Base-by-base conservation (phyloP, 495 filamentous ascomycete species). In the Penicillium flavigenum region DNA sequence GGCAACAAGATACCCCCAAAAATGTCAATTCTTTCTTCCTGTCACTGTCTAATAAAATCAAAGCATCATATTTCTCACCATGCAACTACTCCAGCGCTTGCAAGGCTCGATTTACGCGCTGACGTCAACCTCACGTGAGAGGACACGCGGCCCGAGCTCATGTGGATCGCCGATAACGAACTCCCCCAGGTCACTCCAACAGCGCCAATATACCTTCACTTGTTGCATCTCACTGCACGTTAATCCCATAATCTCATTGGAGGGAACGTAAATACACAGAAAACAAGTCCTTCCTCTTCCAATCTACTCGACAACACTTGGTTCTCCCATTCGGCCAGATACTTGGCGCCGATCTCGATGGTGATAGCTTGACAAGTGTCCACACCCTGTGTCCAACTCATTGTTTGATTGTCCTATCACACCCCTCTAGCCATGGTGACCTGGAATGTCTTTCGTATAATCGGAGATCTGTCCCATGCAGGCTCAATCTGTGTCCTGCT, bases 401-500 rank as follows among this genome's bases (percentile, higher is more conserved):
- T 48, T 29, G 4, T 32, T 20, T 36, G 47, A 34, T 57, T 29
- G 26, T 51, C 8, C 27, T 5, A 43, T 17, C 24, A 48, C 29
- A 32, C n/a, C 24, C 16, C 31, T 49, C 36, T 51, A 56, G 54
- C 9, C 58, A 73, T 75, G 68, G 55, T 71, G 36, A 42, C 59
- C 20, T 72, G 76, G 62, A 84, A 95, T 76, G 57, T 88, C 58
- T 94, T 96, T 72, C 90, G 91, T 51, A 77, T 92, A 60, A 65
- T 91, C 43, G 94, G 78, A 54, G 94, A 98, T 70, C 63, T 92
- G 43, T 88, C 87, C 42, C 94, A 98, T 67, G 83, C 90, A 26
- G 77, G 81, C 34, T 92, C 92, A 12, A 96, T 95, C 80, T 83
- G 85, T 65, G 91, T 98, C 64, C 78, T 98, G 57, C 89, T 96